These are phyloP conservation scores for Prosopis cineraria DNA, from an alignment of 306 rosid species.

Conservation along the genomic window DNA sequence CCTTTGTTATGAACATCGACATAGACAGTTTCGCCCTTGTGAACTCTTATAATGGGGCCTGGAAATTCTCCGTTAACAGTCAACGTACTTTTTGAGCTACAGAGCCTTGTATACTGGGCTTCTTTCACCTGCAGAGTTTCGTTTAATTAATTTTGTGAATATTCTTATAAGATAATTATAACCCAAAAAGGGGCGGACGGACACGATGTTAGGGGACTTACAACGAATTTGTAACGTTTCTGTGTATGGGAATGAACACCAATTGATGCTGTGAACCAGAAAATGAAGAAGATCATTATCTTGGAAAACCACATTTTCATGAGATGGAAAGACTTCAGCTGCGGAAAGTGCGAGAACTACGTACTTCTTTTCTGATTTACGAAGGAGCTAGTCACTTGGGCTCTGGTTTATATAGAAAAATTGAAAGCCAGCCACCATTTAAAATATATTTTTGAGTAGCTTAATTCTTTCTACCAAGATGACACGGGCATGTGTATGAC, in stretches of 20 bases:
- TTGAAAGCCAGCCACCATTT: too few species aligned
- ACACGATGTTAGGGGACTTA: not conserved
- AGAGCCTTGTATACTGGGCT: conserved; percentile 35
- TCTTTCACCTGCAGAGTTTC: conserved; percentile 30
- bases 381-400: not conserved
- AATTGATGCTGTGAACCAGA: not conserved
- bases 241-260: not conserved
- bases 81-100: conserved; percentile 30
- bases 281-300: not conserved
- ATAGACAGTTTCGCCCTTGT: conserved; percentile 33
- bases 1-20: conserved; percentile 42
- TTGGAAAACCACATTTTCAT: not conserved
- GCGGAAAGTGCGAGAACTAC: not conserved
- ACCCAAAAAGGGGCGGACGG: not conserved
- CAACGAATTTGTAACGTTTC: not conserved
- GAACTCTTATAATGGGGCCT: conserved; percentile 31
- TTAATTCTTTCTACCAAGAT: too few species aligned
- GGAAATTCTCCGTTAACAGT: conserved; percentile 48
- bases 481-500: too few species aligned
- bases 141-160: not conserved
- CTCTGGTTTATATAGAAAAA: not conserved
- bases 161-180: not conserved
- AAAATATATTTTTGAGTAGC: too few species aligned
- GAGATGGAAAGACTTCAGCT: not conserved
- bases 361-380: not conserved